Evolutionary conservation across 257 asterid species (phyloP).

Genomic region (Scutellaria galericulata): DNA sequence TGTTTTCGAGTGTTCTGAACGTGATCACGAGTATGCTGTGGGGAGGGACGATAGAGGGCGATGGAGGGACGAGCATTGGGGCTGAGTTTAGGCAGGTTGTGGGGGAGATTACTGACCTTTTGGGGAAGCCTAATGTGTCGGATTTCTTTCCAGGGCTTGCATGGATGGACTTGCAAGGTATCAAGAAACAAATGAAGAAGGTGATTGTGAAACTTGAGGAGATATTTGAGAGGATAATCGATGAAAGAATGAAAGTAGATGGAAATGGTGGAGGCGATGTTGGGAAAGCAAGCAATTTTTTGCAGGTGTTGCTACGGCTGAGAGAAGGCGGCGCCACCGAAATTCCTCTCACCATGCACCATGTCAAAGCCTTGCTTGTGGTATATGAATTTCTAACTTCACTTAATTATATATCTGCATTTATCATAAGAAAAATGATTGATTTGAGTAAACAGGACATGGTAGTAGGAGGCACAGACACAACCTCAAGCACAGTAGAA

Average conservation of each 20-base stretch:
- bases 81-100: slow-evolving; percentile 50
- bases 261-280: not conserved
- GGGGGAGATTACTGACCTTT: slow-evolving; percentile 34
- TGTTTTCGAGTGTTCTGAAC: slow-evolving; percentile 47
- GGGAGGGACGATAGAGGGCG: slow-evolving; percentile 45
- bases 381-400: slow-evolving; percentile 37
- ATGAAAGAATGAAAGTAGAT: slow-evolving; percentile 3
- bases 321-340: slow-evolving; percentile 51
- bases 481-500: slow-evolving; percentile 60
- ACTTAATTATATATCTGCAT: too few species aligned
- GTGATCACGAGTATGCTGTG: slow-evolving; percentile 52
- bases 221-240: slow-evolving; percentile 39
- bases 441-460: slow-evolving; percentile 49
- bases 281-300: slow-evolving; percentile 43
- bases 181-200: slow-evolving; percentile 40
- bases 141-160: slow-evolving; percentile 56
- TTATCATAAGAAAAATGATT: not conserved
- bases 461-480: slow-evolving; percentile 76
- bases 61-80: slow-evolving; percentile 37
- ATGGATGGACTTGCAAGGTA: slow-evolving; percentile 58
- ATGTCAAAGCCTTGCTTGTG: slow-evolving; percentile 66
- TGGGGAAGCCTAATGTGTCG: slow-evolving; percentile 57
- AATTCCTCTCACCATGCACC: slow-evolving; percentile 58
- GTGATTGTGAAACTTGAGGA: slow-evolving; percentile 33
- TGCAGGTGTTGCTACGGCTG: slow-evolving; percentile 56